phyloP scores from a whole-genome alignment of 2,329 filamentous ascomycete species.

The Ophiostoma triangulosporum region DNA sequence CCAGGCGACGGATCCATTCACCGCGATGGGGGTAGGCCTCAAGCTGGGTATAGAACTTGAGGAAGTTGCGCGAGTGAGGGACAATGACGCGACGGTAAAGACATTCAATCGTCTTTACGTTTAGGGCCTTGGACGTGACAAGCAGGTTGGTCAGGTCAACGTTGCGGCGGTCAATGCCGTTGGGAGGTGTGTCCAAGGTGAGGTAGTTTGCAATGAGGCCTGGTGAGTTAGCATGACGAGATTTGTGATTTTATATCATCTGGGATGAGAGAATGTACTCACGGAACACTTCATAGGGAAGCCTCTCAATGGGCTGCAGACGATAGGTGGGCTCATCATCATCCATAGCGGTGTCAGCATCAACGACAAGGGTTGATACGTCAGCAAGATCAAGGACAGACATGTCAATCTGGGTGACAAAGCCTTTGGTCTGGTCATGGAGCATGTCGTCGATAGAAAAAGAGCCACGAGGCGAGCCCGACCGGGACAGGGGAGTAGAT shows the following conservation, averaged over 20 bases:
- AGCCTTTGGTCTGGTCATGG: background rate
- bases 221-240: conserved; percentile 19
- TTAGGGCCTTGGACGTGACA: conserved; percentile 60
- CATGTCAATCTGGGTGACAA: background rate
- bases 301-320: conserved; percentile 37
- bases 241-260: background rate
- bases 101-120: conserved; percentile 58
- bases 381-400: background rate
- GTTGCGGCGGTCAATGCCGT: conserved; percentile 63
- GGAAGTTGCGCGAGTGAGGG: conserved; percentile 71
- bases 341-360: conserved; percentile 8
- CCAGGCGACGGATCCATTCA: conserved; percentile 62
- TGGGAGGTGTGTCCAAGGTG: conserved; percentile 59
- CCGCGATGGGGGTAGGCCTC: conserved; percentile 53
- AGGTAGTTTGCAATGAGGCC: conserved; percentile 63
- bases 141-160: conserved; percentile 65
- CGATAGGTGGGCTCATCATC: background rate
- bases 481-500: background rate
- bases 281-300: conserved; percentile 53
- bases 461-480: background rate
- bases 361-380: background rate
- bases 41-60: conserved; percentile 63
- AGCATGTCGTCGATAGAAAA: conserved; percentile 1
- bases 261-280: conserved; percentile 25
- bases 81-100: conserved; percentile 71